Base-by-base conservation (phyloP, 139 green algal genomes). In the Auxenochlorella pyrenoidosa region DNA sequence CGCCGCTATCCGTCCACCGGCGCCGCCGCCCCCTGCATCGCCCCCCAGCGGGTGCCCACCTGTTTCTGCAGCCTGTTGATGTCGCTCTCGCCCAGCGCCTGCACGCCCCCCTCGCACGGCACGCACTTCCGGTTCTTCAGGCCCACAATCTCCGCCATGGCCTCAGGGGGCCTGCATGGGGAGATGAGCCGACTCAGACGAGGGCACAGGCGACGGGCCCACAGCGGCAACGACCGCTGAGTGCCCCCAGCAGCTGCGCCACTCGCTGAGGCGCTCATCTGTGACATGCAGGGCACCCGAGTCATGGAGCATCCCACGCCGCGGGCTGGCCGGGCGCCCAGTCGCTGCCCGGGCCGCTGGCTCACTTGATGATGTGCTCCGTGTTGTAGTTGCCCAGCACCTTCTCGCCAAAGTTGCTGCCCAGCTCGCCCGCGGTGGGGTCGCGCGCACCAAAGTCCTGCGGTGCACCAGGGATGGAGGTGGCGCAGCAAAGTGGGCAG, bases 351-450 rank as follows among this genome's bases (percentile, higher is more conserved):
- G 28, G 8, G 34, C 40, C 41, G 40, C 26, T 6, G 18, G 16
- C 91, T 87, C 77, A 94, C 93, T 95, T 95, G 70, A 98, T 97
- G 66, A 98, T 92, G 89, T 99, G 97, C 76, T 97, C 93, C 1
- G 97, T 99, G 91, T 99, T 92, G 51, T 88, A 95, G 77, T 98
- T 97, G 21, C 96, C 96, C n/a, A 99, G 88, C 28, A 94, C 90
- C 75, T 93, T 96, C n/a, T 96, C 94, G 0, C 88, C 89, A 84
- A 99, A 99, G 83, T 96, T 95, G 59, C 87, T 96, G 28, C 86
- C 97, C 36, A 99, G 38, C 91, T 99, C 97, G 5, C 88, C 97
- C 0, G 95, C 91, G 28, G 85, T 94, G 0, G 97, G 93, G 87
- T 98, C 96, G 38, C 96, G 92, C 1, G 96, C 96, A 40, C 96